Conservation (phyloP, 345 rosid species). For the Brassica juncea region DNA sequence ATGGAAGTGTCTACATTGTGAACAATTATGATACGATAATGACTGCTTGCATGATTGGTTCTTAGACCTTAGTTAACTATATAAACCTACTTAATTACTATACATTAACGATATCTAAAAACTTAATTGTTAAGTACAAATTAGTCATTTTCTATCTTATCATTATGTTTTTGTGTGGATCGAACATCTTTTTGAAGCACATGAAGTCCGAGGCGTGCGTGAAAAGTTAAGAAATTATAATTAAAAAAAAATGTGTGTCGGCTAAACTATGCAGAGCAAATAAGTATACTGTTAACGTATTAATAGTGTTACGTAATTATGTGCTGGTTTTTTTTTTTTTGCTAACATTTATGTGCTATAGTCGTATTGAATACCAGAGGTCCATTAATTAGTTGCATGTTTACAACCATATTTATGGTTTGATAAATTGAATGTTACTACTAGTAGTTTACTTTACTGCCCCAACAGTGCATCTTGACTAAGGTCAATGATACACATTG, state of each 20-base stretch:
- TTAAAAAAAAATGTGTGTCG: not conserved
- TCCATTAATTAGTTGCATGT: not conserved
- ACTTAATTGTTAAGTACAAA: not conserved
- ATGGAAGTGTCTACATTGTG: not conserved
- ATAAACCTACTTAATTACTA: not conserved
- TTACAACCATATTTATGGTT: not conserved
- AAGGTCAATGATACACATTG: constrained; percentile 26
- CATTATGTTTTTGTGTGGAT: not conserved
- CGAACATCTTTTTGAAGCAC: not conserved
- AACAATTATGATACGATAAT: not conserved
- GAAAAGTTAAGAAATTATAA: not conserved
- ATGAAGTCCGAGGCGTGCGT: not conserved
- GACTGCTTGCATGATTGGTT: not conserved
- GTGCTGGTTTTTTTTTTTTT: not conserved
- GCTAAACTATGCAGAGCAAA: not conserved
- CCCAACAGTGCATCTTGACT: constrained; percentile 15
- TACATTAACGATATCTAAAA: too few species aligned
- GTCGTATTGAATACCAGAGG: not conserved
- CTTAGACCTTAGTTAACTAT: not conserved
- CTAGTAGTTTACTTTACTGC: not conserved
- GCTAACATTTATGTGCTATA: not conserved
- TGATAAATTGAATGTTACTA: not conserved
- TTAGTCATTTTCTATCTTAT: not conserved
- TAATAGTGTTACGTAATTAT: not conserved
- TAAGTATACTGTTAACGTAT: too few species aligned